Base-by-base conservation (phyloP, 2,329 filamentous ascomycete species). In the Colletotrichum tropicicola region DNA sequence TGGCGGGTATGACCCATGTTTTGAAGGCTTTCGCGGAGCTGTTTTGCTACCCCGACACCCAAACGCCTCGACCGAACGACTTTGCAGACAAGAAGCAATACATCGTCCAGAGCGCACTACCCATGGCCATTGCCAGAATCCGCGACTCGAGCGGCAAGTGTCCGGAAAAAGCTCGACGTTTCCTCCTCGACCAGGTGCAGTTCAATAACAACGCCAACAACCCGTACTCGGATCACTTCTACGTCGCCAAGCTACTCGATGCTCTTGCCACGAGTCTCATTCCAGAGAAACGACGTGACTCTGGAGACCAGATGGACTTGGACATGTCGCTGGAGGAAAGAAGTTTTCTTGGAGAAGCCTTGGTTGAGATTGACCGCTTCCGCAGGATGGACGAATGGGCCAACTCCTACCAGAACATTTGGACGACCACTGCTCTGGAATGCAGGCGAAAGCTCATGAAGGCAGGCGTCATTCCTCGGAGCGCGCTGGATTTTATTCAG, bases 171-270 rank as follows among this genome's bases (percentile, higher is more conserved):
- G 93, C 93, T 5, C 92, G 94, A 61, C 87, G 88, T 39, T 97
- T 98, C 75, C 87, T 99, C 49, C 87, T 97, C 21, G 94, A 98
- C 70, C 92, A 97, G 73, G 83, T 99, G 32, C 91, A 92, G 51
- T 95, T 94, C 80, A 99, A 99, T 74, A 94, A 99, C 78, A 99
- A 99, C 74, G 90, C 92, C 3, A 91, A 92, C 65, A 99, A 99
- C 71, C 79, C 90, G 52, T 97, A 89, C 73, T 97, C 94, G 5
- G 97, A 99, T 72, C 91, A 94, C 67, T 90, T 92, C 72, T 99
- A 98, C 74, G 88, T 99, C 57, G 89, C 93, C 7, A 91, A 86
- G 21, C 83, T 99, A 23, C 91, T 99, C 8, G 81, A 84, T 43
- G 83, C 85, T 0, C 77, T 91, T 25, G 84, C 88, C 2, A 83